Evolutionary conservation across 257 asterid genomes (phyloP), one percentile per base, ranked within the genome.

Genomic region (Misopates orontium): DNA sequence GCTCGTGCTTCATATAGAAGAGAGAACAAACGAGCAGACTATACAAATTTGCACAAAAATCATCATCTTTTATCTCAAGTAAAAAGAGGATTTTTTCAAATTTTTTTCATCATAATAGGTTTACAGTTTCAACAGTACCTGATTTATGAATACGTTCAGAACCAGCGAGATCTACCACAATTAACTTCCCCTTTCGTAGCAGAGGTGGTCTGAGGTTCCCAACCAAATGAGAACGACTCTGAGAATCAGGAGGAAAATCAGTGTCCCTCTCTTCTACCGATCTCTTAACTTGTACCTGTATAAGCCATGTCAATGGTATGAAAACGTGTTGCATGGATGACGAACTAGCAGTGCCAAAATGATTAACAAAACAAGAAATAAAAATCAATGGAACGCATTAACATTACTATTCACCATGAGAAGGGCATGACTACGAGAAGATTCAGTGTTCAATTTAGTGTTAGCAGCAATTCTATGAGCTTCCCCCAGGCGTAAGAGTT

Each of bases 121-220:
- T 2, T 28, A 28, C 11, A 36, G 42, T 10, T 36, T 36, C 42
- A 36, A 2, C 42, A 3, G 42, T 36, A 36, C 96, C 96, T 69
- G 98, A 85, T 70, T 91, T 91, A 59, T 85, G 73, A 66, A 87
- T 77, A 60, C 95, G 92, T 79, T 91, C 98, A 44, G 98, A 91
- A 74, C 98, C 98, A 76, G 98, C 98, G 67, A 91, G 95, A 79
- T 91, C 98, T 64, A 91, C 95, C 51, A 91, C 66, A 70, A 91
- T 78, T 52, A 91, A 85, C 79, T 91, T 89, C 82, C 95, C 85
- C 75, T 80, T 85, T 5, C 92, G 85, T 70, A 91, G 75, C 73
- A 87, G 32, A 31, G 98, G 81, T 63, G 96, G 86, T 81, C 78
- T 86, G 83, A 80, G 69, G 36, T 76, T 67, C 75, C 85, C 87